Percentiles rank a stretch among this genome's conserved stretches.
These are phyloP conservation scores for Puccinia coronata DNA, from an alignment of 1,284 basidiomycete species.

Conservation along the genomic window DNA sequence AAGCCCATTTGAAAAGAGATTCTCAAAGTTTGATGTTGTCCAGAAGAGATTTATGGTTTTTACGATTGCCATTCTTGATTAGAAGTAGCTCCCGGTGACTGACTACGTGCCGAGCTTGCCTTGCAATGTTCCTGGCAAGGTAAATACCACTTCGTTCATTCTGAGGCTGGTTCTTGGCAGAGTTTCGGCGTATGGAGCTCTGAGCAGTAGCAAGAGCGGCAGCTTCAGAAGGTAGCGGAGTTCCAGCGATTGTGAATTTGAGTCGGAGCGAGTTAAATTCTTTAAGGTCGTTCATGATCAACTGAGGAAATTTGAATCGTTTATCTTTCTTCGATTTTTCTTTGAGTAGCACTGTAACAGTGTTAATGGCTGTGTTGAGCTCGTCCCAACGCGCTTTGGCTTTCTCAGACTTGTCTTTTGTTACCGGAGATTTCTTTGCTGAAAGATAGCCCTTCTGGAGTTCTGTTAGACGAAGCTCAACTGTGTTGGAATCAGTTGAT, in stretches of 20 bases:
- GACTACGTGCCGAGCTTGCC: conserved; percentile 25
- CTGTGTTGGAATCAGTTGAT: background rate
- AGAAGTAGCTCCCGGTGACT: background rate
- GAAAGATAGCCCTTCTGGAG: conserved; percentile 1
- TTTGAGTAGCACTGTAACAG: background rate
- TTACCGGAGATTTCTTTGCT: background rate
- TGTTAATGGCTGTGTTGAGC: background rate
- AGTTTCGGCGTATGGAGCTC: background rate
- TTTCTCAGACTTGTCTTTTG: background rate
- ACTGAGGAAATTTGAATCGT: background rate
- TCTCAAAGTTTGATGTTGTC: background rate
- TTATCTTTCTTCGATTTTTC: background rate
- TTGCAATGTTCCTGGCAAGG: background rate
- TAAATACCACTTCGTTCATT: background rate
- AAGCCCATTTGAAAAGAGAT: conserved; percentile 19
- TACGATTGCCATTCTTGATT: background rate
- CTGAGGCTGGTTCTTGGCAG: background rate
- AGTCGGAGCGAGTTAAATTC: conserved; percentile 20
- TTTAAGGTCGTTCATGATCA: background rate
- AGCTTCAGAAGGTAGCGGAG: conserved; percentile 10
- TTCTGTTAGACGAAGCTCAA: background rate
- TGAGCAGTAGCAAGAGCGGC: conserved; percentile 35
- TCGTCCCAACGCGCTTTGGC: background rate
- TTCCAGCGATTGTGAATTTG: background rate
- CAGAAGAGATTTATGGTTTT: conserved; percentile 29